Evolutionary conservation across 164 flowering plant genomes (phyloP), one percentile per base, ranked within the genome.

Genomic region (Nelumbo lutea): DNA sequence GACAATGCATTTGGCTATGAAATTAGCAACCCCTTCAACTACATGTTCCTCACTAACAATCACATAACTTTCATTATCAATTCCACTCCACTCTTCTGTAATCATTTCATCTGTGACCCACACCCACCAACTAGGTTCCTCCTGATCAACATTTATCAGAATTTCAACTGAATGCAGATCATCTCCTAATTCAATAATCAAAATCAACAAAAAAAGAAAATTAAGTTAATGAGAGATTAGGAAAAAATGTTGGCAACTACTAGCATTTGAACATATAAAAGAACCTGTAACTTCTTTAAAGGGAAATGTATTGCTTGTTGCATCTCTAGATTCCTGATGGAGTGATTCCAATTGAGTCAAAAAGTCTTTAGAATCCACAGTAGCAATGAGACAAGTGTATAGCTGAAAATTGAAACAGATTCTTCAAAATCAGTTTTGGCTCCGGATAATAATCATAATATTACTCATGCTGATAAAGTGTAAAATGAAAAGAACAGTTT

Each of bases 71-170:
- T 95, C 99, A 80, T 84, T 74, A 75, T 95, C 99, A 68, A 95
- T 89, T 56, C 87, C 96, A 78, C 97, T 89, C 75, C 75, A 15
- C 78, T 90, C 98, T 76, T 90, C 96, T 71, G 87, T 88, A 68
- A 80, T 82, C 87, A 84, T 86, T 2, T 91, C 96, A 73, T 89
- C 90, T 48, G 93, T 78, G 42, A 95, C 93, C 96, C 93, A 95
- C 13, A 95, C 97, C 98, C 96, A 94, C 93, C 93, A 86, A 81
- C 93, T 89, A 14, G 96, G 89, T 58, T 87, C 86, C 68, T 86
- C 82, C 27, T 61, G 73, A 73, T 80, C 86, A 58, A 86, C 82
- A 75, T 84, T 87, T 38, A 95, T 75, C 46, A 95, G 65, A 65
- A 80, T 70, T 72, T 91, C 97, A 48, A 82, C 90, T 46, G 82